A percentile compares a stretch with the other conserved stretches of the same genome.
Conservation (phyloP, 257 asterid species). For the Asclepias syriaca region DNA sequence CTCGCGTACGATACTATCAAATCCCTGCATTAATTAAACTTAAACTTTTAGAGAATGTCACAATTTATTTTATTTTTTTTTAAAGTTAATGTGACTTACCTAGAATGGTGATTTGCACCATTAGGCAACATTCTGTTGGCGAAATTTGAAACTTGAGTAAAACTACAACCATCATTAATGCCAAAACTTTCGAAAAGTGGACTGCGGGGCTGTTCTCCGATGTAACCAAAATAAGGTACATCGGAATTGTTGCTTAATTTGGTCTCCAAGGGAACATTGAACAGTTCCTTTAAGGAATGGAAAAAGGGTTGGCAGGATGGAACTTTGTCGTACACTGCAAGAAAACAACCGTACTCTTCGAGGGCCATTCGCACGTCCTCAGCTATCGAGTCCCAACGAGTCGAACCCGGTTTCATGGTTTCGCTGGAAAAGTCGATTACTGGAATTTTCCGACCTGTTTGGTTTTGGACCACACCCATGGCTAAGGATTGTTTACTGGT, state of each 20-base stretch:
- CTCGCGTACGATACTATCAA: constrained; percentile 33
- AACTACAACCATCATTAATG: constrained; percentile 37
- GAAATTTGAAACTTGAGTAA: constrained; percentile 21
- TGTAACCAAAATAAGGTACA: constrained; percentile 39
- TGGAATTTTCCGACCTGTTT: constrained; percentile 16
- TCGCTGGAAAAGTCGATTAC: constrained; percentile 31
- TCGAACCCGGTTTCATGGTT: constrained; percentile 24
- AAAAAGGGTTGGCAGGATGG: constrained; percentile 34
- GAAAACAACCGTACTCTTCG: constrained; percentile 48
- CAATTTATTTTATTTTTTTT: too few species aligned
- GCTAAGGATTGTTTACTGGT: not conserved
- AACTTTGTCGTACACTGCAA: constrained; percentile 29
- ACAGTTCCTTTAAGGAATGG: constrained; percentile 27
- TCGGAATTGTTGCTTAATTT: constrained; percentile 36
- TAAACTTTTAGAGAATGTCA: too few species aligned
- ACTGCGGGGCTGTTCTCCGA: constrained; percentile 40
- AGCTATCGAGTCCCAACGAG: constrained; percentile 34
- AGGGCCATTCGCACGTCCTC: constrained; percentile 36
- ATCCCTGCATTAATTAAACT: constrained; percentile 31
- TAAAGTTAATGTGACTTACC: not conserved
- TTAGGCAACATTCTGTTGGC: not conserved
- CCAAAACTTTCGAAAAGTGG: constrained; percentile 64
- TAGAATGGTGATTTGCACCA: not conserved
- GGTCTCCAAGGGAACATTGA: constrained; percentile 48
- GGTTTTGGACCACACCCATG: not conserved